These are phyloP conservation scores for Endocarpon pusillum DNA, from an alignment of 495 filamentous ascomycete species.

Conservation along the genomic window DNA sequence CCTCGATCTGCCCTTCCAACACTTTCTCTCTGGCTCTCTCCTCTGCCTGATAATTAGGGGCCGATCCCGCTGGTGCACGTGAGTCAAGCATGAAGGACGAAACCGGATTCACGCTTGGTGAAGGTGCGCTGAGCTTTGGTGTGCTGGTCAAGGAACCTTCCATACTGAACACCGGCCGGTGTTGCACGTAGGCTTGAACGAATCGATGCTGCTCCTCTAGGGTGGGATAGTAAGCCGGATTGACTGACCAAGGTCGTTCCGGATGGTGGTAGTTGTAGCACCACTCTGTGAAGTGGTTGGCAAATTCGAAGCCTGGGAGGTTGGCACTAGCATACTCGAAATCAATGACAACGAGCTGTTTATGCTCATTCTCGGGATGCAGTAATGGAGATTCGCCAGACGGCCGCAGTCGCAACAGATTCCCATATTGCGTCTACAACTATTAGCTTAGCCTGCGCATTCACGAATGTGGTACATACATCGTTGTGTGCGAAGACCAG, in stretches of 20 bases:
- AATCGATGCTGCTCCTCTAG: slow-evolving; percentile 69
- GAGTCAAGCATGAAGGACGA: slow-evolving; percentile 20
- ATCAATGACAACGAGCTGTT: slow-evolving; percentile 90
- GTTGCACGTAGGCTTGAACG: slow-evolving; percentile 70
- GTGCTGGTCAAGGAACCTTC: slow-evolving; percentile 18
- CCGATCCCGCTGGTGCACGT: slow-evolving; percentile 4
- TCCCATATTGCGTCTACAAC: slow-evolving; percentile 85
- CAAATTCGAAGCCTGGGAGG: slow-evolving; percentile 74
- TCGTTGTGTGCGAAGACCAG: slow-evolving; percentile 97
- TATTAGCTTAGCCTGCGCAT: slow-evolving; percentile 9
- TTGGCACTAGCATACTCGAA: slow-evolving; percentile 97
- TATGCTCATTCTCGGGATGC: slow-evolving; percentile 78
- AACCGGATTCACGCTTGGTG: slow-evolving; percentile 10
- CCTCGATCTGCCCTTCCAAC: slow-evolving; percentile 43
- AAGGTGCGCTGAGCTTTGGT: slow-evolving; percentile 10
- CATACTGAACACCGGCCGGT: slow-evolving; percentile 41
- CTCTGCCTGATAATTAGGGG: slow-evolving; percentile 22
- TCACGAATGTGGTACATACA: slow-evolving; percentile 33
- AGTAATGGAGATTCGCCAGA: slow-evolving; percentile 74
- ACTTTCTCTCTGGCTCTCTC: slow-evolving; percentile 41
- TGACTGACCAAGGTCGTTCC: slow-evolving; percentile 42
- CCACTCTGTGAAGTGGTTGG: slow-evolving; percentile 97
- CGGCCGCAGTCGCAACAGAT: slow-evolving; percentile 81
- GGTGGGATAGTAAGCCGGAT: slow-evolving; percentile 55
- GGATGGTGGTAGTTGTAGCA: slow-evolving; percentile 89